Percentiles rank a stretch among this genome's conserved stretches.
phyloP scores from a whole-genome alignment of 2,329 filamentous ascomycete genomes.

The Talaromyces sp. region DNA sequence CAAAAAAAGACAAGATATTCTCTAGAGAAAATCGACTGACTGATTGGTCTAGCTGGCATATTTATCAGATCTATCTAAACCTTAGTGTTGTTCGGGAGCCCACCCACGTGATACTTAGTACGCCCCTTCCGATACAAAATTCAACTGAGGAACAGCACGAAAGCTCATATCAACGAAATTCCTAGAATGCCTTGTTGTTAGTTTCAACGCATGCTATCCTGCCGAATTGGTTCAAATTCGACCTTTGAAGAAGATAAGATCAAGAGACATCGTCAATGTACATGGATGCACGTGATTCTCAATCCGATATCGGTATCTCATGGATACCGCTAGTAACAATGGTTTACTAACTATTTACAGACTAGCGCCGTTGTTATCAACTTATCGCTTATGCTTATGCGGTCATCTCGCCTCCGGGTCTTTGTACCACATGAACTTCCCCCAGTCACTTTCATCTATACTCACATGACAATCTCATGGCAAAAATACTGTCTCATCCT shows the following conservation, averaged over 20 bases:
- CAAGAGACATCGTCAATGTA: not conserved
- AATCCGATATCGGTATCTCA: conserved; percentile 1
- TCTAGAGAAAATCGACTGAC: not conserved
- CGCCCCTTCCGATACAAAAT: not conserved
- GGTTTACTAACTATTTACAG: not conserved
- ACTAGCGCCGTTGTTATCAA: conserved; percentile 9
- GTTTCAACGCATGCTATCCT: not conserved
- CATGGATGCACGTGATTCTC: not conserved
- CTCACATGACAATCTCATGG: not conserved
- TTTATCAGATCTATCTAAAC: conserved; percentile 5
- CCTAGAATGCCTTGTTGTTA: too few relatives aligned
- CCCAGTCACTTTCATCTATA: not conserved
- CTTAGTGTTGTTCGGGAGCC: not conserved
- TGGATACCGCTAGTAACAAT: not conserved
- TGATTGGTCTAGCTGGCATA: conserved; percentile 2
- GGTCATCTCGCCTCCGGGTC: conserved; percentile 3
- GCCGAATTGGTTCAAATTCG: not conserved
- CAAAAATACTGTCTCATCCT: not conserved
- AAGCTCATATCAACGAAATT: too few relatives aligned
- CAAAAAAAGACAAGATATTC: not conserved
- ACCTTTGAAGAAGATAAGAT: not conserved
- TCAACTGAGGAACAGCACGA: not conserved
- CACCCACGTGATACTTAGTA: not conserved
- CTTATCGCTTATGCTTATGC: conserved; percentile 14
- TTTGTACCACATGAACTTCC: conserved; percentile 2